Conservation (phyloP, 768 basidiomycete species). For the Mycena epipterygia region DNA sequence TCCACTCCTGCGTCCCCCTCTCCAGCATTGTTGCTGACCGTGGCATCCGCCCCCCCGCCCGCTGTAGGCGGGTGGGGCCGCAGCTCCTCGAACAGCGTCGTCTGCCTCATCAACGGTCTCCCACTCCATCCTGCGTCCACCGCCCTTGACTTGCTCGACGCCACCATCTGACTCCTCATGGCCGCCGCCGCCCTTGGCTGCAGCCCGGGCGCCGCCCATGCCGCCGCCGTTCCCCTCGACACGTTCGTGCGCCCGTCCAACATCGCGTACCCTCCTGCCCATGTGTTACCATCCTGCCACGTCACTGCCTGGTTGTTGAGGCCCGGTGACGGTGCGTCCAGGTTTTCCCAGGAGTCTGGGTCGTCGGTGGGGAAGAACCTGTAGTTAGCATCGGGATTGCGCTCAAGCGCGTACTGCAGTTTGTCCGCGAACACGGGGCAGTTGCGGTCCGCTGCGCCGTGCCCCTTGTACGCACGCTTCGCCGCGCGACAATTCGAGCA, state of each 20-base stretch:
- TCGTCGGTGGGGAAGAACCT: slow-evolving; percentile 33
- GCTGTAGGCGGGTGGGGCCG: too few relatives aligned
- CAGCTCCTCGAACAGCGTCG: neutral
- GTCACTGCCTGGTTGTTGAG: too few relatives aligned
- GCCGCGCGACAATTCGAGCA: slow-evolving; percentile 43
- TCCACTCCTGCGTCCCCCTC: too few relatives aligned
- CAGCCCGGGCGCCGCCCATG: neutral
- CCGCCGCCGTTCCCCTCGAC: neutral
- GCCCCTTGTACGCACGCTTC: slow-evolving; percentile 27
- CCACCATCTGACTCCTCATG: neutral
- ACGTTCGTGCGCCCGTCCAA: neutral
- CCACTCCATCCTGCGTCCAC: neutral
- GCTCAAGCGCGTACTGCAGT: slow-evolving; percentile 21
- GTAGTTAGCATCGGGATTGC: slow-evolving; percentile 34
- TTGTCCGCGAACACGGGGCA: slow-evolving; percentile 39
- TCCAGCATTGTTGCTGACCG: too few relatives aligned
- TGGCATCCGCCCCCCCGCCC: neutral
- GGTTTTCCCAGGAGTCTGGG: slow-evolving; percentile 25
- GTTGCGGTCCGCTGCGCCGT: slow-evolving; percentile 43
- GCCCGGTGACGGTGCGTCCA: neutral
- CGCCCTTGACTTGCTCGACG: too few relatives aligned
- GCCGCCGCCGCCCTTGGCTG: neutral
- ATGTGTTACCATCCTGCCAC: neutral
- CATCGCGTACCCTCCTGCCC: neutral
- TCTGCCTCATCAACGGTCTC: neutral